Percentiles rank a stretch among this genome's conserved stretches.
Conservation (phyloP, 192 early-diverging fungal genomes). For the Kickxella alabastrina region DNA sequence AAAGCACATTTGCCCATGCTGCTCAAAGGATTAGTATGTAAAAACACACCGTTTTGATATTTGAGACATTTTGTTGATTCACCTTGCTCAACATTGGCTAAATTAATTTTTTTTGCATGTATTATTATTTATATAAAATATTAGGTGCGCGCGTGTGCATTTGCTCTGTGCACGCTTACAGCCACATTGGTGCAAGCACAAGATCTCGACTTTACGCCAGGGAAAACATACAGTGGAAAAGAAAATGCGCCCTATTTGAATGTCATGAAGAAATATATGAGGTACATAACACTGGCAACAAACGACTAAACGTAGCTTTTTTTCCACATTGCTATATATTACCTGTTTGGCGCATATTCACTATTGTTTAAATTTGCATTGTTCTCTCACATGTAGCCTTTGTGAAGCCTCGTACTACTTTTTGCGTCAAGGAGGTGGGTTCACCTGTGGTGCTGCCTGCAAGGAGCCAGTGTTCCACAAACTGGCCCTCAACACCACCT, state of each 20-base stretch:
- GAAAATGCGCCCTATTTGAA: constrained; percentile 25
- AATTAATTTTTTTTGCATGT: too few relatives aligned
- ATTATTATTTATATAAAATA: too few relatives aligned
- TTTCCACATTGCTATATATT: too few relatives aligned
- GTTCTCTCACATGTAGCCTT: constrained; percentile 36
- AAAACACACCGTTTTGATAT: too few relatives aligned
- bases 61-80: too few relatives aligned
- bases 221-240: constrained; percentile 35
- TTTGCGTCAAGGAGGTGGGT: constrained; percentile 34
- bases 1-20: too few relatives aligned
- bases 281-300: constrained; percentile 28
- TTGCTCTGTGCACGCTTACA: neutral
- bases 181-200: constrained; percentile 9
- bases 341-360: too few relatives aligned
- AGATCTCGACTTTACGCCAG: constrained; percentile 37
- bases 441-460: constrained; percentile 32
- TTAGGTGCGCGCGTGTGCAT: neutral
- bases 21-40: too few relatives aligned
- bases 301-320: too few relatives aligned
- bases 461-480: constrained; percentile 13
- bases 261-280: constrained; percentile 50
- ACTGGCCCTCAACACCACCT: constrained; percentile 33
- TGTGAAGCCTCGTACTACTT: constrained; percentile 41
- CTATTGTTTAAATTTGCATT: too few relatives aligned
- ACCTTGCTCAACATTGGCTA: too few relatives aligned